Evolutionary conservation across 2,329 filamentous ascomycete genomes (phyloP), one percentile per base, ranked within the genome.

Genomic region (Ophiostoma sp.): DNA sequence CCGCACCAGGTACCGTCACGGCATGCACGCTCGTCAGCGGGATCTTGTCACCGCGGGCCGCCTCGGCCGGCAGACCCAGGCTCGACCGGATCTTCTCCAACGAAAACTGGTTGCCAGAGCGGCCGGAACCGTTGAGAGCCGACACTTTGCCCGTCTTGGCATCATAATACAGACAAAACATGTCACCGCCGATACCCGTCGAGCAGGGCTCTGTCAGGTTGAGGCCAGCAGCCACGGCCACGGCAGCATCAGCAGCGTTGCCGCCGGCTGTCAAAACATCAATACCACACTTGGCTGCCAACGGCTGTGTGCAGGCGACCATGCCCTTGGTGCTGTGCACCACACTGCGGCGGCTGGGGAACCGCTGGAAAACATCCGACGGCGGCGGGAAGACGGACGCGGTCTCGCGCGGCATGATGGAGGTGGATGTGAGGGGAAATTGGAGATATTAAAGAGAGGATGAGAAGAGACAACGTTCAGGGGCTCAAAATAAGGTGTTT

Each of bases 181-280:
- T 94, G 83, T 99, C 96, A 75, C 96, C 96, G 73, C 96, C 96
- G 74, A 99, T 98, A 55, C 96, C 96, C 0, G 96, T 98, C 6
- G 93, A 96, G 74, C 91, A 90, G 8, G 96, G 96, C 80, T 99
- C 96, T 0, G 95, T 97, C 80, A 98, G 89, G 82, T 98, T 98
- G 73, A 99, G 86, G 5, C 91, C 94, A 42, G 96, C 96, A 61
- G 96, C 95, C 75, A 97, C 93, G 59, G 96, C 96, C 3, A 98
- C 93, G 9, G 96, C 95, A n/a, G 96, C 95, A 85, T 98, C 95
- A 77, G 95, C 96, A 75, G 94, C 94, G 84, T 98, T 99, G 71
- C 96, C 96, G 73, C 96, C 96, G 66, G 92, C 90, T 73, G 91
- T 89, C n/a, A 99, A 84, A 52, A 98, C 87, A 73, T 92, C 90